Percentiles rank a stretch among this genome's conserved stretches.
Evolutionary conservation across 352 stramenopile genomes (phyloP).

Genomic region (Discostella stelligera): DNA sequence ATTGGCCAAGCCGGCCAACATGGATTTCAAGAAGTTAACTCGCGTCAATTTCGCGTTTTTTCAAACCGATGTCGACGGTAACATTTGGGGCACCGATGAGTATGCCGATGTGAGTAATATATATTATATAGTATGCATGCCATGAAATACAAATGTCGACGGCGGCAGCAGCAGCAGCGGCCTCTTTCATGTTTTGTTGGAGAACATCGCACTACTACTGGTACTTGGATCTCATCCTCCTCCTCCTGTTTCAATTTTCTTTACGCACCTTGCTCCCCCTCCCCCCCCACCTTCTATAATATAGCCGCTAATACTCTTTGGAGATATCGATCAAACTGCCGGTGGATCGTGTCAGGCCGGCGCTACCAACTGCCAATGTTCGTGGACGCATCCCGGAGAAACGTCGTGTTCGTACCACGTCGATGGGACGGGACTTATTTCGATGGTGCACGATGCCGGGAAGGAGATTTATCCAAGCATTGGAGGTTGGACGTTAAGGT

Average conservation of each 20-base stretch:
- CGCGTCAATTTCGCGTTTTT: conserved; percentile 55
- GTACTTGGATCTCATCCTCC: too few relatives aligned
- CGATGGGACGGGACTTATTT: conserved; percentile 41
- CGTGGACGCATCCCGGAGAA: neutral
- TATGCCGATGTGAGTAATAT: conserved; percentile 44
- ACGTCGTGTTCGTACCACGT: neutral
- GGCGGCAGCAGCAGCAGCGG: too few relatives aligned
- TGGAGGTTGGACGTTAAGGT: conserved; percentile 51
- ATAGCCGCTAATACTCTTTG: neutral
- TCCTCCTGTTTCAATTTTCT: too few relatives aligned
- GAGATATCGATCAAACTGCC: neutral
- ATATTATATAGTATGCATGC: neutral
- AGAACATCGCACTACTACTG: too few relatives aligned
- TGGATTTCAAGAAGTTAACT: conserved; percentile 30
- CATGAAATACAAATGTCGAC: neutral
- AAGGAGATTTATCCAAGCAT: conserved; percentile 45
- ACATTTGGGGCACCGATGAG: conserved; percentile 47
- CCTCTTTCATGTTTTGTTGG: too few relatives aligned
- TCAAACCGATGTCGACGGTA: conserved; percentile 39
- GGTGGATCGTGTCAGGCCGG: neutral
- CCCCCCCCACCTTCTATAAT: too few relatives aligned
- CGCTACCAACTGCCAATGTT: neutral
- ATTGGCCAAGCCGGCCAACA: conserved; percentile 16
- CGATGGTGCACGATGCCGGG: conserved; percentile 23
- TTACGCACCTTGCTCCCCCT: neutral